Conservation (phyloP, 352 stramenopile genomes). For the Blastocystis sp. region DNA sequence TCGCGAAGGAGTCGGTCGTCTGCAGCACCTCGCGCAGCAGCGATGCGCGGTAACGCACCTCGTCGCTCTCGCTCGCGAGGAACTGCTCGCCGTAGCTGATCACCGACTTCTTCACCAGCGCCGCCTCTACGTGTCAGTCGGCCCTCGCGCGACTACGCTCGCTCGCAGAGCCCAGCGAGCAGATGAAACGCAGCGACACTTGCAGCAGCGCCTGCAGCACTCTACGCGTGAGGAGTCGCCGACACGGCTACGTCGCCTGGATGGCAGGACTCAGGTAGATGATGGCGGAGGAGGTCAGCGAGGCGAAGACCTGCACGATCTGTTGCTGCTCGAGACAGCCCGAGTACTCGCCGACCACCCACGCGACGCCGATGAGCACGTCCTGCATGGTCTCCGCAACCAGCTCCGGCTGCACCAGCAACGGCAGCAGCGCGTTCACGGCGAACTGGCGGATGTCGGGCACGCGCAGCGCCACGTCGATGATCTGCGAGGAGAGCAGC, state of each 20-base stretch:
- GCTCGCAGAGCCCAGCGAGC: not conserved
- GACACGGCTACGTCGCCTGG: constrained; percentile 45
- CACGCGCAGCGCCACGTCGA: constrained; percentile 88
- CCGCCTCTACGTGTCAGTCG: not conserved
- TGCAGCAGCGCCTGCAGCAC: constrained; percentile 54
- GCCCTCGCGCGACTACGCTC: not conserved
- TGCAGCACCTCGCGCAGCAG: constrained; percentile 73
- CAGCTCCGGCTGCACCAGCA: constrained; percentile 78
- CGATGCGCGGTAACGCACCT: constrained; percentile 71
- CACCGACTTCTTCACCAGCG: constrained; percentile 16
- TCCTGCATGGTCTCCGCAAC: constrained; percentile 69
- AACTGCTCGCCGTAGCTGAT: not conserved
- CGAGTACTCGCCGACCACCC: constrained; percentile 91
- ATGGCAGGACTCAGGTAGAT: not conserved
- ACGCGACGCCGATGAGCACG: constrained; percentile 82
- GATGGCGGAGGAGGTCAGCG: not conserved
- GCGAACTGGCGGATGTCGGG: constrained; percentile 84
- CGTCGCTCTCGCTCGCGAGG: constrained; percentile 51
- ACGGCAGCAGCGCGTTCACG: constrained; percentile 81
- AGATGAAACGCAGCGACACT: not conserved
- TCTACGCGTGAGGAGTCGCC: constrained; percentile 23
- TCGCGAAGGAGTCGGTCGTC: constrained; percentile 66
- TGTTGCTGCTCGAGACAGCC: not conserved
- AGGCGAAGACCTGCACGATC: not conserved
- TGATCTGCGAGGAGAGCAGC: constrained; percentile 81